A percentile compares a stretch with the other conserved stretches of the same genome.
These are phyloP conservation scores for Penicillium bovifimosum DNA, from an alignment of 495 filamentous ascomycete genomes.

Conservation along the genomic window DNA sequence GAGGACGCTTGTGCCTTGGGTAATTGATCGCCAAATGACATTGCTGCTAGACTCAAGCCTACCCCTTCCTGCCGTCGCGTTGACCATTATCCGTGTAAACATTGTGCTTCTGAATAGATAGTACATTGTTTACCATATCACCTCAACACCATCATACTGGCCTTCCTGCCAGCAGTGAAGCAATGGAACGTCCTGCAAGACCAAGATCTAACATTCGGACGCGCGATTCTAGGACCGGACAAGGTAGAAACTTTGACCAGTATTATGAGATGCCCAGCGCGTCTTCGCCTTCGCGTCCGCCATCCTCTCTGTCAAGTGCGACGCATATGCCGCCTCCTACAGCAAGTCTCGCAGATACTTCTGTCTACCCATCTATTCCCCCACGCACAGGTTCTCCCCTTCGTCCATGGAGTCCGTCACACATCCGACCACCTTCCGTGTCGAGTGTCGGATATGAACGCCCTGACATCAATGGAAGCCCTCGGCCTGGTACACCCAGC, in stretches of 20 bases:
- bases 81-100: neutral
- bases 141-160: neutral
- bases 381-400: conserved; percentile 52
- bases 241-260: conserved; percentile 20
- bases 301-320: conserved; percentile 50
- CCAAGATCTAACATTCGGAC: conserved; percentile 28
- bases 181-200: conserved; percentile 15
- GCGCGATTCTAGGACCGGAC: conserved; percentile 22
- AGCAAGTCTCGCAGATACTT: conserved; percentile 35
- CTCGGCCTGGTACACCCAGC: conserved; percentile 84
- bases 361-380: conserved; percentile 42
- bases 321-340: conserved; percentile 53
- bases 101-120: neutral
- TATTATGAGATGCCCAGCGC: conserved; percentile 32
- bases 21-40: conserved; percentile 7
- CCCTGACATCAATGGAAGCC: conserved; percentile 79
- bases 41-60: neutral
- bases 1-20: neutral
- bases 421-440: conserved; percentile 45
- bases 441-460: conserved; percentile 72
- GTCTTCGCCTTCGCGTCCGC: conserved; percentile 42
- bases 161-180: neutral
- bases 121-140: neutral
- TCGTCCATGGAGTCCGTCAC: conserved; percentile 70
- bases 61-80: neutral